Evolutionary conservation across 148 eudicot species (phyloP), one percentile per base, ranked within the genome.

Genomic region (Limonium bicolor): DNA sequence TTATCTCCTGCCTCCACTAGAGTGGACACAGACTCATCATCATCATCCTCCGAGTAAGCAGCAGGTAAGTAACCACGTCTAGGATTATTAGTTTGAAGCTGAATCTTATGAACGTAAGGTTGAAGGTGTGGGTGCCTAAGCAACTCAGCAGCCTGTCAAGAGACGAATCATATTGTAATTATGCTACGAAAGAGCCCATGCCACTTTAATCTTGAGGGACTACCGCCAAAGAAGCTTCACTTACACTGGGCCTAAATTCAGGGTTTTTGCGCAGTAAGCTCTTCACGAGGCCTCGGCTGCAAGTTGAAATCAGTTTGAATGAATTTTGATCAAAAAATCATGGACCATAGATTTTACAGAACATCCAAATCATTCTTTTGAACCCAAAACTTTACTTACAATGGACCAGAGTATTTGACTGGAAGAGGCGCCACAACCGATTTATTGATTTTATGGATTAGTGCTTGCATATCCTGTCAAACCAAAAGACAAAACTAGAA

Each of bases 261-360:
- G 97, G 97, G 53, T 90, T 90, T 63, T 80, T 90, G 69, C 95
- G 65, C 74, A 90, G 79, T 77, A 90, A 67, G 76, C 87, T 90
- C 66, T 90, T 90, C 55, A 90, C 56, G 34, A 90, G 83, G 51
- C 95, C 81, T 38, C 87, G 92, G 47, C 97, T 90, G 87, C 61
- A 64, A 51, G 72, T 18, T 56, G 23, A 52, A 48, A 58, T 26
- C 10, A 12, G 26, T 6, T 23, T 17, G 8, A 16, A n/a, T 20
- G 12, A 29, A n/a, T n/a, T 39, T 41, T 41, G 7, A n/a, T n/a
- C 36, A 21, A 38, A 52, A 18, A n/a, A n/a, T n/a, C n/a, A n/a
- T 18, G 47, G 46, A 31, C 37, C 16, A 48, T 21, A 9, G 0
- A 18, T 8, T 8, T 7, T 4, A 40, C 5, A 40, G 12, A 24